These are phyloP conservation scores for Lodderomyces jiufengensis DNA, from an alignment of 1,139 yeast species.

Conservation along the genomic window DNA sequence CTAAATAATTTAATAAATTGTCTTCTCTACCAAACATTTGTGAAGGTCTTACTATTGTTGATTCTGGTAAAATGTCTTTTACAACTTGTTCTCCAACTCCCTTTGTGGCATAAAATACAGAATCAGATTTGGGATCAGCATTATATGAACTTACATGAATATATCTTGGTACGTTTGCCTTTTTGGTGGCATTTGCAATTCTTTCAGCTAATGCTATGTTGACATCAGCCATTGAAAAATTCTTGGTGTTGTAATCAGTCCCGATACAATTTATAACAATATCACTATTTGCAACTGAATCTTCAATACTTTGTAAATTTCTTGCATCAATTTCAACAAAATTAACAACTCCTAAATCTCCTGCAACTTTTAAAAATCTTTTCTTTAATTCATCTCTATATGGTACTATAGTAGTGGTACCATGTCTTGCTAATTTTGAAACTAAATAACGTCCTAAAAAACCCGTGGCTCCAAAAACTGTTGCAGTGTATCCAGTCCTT, in stretches of 20 bases:
- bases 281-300: conserved; percentile 77
- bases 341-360: conserved; percentile 86
- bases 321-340: conserved; percentile 81
- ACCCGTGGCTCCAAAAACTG: conserved; percentile 84
- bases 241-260: conserved; percentile 73
- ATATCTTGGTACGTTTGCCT: conserved; percentile 70
- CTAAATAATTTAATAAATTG: conserved; percentile 62
- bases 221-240: conserved; percentile 78
- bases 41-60: conserved; percentile 84
- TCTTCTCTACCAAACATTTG: conserved; percentile 80
- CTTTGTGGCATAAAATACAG: conserved; percentile 75
- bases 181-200: conserved; percentile 70
- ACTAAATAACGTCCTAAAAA: conserved; percentile 72
- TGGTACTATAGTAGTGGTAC: conserved; percentile 74
- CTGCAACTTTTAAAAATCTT: conserved; percentile 77
- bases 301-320: conserved; percentile 72
- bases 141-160: conserved; percentile 80
- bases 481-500: conserved; percentile 87
- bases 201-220: conserved; percentile 77
- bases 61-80: conserved; percentile 62
- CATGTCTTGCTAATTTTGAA: conserved; percentile 75
- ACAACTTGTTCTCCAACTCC: conserved; percentile 76
- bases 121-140: conserved; percentile 66
- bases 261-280: conserved; percentile 82
- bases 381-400: conserved; percentile 76